phyloP scores from a whole-genome alignment of 2,329 filamentous ascomycete genomes.

The Penicillium sp. region DNA sequence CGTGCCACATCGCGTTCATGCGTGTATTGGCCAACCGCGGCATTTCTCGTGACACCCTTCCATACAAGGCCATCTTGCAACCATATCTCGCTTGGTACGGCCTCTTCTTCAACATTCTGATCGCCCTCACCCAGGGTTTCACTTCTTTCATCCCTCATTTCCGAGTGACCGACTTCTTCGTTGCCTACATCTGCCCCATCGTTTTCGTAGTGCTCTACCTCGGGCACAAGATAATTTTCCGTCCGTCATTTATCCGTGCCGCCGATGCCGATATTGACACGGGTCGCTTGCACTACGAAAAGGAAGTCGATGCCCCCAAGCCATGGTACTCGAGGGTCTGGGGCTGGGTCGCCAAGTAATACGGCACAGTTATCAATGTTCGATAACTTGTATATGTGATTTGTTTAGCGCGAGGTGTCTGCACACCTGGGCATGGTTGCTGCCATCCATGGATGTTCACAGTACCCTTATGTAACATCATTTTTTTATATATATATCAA shows the following conservation, averaged over 20 bases:
- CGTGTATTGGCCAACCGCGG: constrained; percentile 53
- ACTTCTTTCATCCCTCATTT: constrained; percentile 61
- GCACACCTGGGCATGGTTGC: not conserved
- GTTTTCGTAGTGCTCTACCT: constrained; percentile 58
- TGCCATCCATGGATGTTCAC: not conserved
- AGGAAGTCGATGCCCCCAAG: constrained; percentile 28
- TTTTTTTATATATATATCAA: not conserved
- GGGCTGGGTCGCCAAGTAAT: constrained; percentile 20
- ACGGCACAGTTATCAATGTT: not conserved
- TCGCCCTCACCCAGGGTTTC: constrained; percentile 67
- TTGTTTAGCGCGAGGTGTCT: not conserved
- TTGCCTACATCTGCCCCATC: constrained; percentile 63
- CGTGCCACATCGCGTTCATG: constrained; percentile 64
- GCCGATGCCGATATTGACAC: constrained; percentile 44
- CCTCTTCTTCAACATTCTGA: constrained; percentile 61
- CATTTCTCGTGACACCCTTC: constrained; percentile 56
- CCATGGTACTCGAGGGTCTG: constrained; percentile 27
- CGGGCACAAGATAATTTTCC: constrained; percentile 55
- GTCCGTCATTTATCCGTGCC: constrained; percentile 33
- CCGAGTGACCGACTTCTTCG: constrained; percentile 59
- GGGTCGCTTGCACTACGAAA: constrained; percentile 34
- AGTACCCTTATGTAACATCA: not conserved
- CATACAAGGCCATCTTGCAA: constrained; percentile 60
- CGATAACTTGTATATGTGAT: not conserved
- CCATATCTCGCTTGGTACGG: constrained; percentile 65